Evolutionary conservation across 2,329 filamentous ascomycete genomes (phyloP).

Genomic region (Ciborinia camelliae): DNA sequence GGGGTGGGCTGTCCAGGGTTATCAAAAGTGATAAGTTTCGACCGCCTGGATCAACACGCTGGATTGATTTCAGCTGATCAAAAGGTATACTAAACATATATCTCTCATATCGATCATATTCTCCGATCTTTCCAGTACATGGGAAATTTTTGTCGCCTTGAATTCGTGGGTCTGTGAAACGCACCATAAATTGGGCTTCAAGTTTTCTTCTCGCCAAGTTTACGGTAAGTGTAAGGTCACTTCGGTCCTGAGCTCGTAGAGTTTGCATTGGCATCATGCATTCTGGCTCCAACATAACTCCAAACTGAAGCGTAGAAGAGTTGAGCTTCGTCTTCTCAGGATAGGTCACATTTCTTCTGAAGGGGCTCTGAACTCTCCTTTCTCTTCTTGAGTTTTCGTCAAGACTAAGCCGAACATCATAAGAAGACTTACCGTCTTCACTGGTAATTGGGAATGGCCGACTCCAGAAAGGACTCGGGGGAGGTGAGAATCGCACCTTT

Average conservation of each 20-base stretch:
- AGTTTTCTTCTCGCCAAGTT: slow-evolving; percentile 43
- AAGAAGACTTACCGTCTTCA: not conserved
- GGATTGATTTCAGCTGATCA: slow-evolving; percentile 45
- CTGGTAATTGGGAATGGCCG: not conserved
- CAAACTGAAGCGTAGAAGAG: slow-evolving; percentile 56
- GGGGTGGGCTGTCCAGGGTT: slow-evolving; percentile 46
- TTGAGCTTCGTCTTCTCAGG: slow-evolving; percentile 42
- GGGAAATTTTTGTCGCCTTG: slow-evolving; percentile 22
- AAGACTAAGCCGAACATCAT: not conserved
- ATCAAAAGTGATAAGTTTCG: slow-evolving; percentile 45
- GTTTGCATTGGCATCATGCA: slow-evolving; percentile 49
- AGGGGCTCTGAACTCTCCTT: slow-evolving; percentile 24
- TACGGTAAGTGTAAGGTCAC: slow-evolving; percentile 40
- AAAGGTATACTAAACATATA: slow-evolving; percentile 41
- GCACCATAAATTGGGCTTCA: slow-evolving; percentile 42
- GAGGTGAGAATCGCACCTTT: slow-evolving; percentile 55
- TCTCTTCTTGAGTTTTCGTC: not conserved
- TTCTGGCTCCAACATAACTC: slow-evolving; percentile 51
- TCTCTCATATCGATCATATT: slow-evolving; percentile 30
- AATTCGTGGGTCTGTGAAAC: slow-evolving; percentile 31
- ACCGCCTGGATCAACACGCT: slow-evolving; percentile 39
- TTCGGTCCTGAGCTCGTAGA: not conserved
- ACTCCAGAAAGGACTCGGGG: slow-evolving; percentile 52
- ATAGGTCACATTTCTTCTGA: slow-evolving; percentile 33
- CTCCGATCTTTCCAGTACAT: slow-evolving; percentile 18